Percentiles rank a stretch among this genome's conserved stretches.
Conservation (phyloP, 2,329 filamentous ascomycete genomes). For the Trichoderma atroviride region DNA sequence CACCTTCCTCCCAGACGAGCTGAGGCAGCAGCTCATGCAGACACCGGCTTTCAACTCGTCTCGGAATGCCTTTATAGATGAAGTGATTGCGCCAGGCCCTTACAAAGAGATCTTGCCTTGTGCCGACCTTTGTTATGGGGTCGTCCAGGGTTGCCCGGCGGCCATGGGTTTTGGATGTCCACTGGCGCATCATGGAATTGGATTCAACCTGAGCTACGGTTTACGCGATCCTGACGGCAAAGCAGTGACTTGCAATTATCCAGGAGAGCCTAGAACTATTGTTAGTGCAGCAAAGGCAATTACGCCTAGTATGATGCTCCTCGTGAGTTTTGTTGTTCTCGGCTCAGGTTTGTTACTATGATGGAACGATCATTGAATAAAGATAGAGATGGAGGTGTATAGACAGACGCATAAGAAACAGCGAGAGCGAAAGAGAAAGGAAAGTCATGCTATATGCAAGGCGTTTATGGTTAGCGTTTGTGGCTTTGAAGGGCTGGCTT, state of each 20-base stretch:
- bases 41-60: conserved; percentile 49
- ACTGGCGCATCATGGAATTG: conserved; percentile 34
- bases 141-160: conserved; percentile 84
- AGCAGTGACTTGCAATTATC: conserved; percentile 44
- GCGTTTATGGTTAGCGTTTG: conserved; percentile 20
- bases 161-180: conserved; percentile 78
- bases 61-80: conserved; percentile 74
- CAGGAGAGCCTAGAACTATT: conserved; percentile 42
- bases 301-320: conserved; percentile 29
- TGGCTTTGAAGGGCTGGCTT: conserved; percentile 1
- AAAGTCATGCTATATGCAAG: conserved; percentile 11
- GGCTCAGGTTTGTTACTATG: conserved; percentile 10
- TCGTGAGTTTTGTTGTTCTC: conserved; percentile 25
- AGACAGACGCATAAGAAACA: background rate
- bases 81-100: conserved; percentile 73
- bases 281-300: conserved; percentile 29
- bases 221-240: conserved; percentile 32
- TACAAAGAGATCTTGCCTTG: conserved; percentile 94
- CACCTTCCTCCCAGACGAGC: conserved; percentile 50
- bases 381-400: background rate
- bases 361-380: background rate
- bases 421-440: background rate
- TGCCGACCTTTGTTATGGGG: conserved; percentile 80
- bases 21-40: conserved; percentile 31
- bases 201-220: conserved; percentile 44